These are phyloP conservation scores for Cryphonectria nitschkei DNA, from an alignment of 2,329 filamentous ascomycete genomes.

Conservation along the genomic window DNA sequence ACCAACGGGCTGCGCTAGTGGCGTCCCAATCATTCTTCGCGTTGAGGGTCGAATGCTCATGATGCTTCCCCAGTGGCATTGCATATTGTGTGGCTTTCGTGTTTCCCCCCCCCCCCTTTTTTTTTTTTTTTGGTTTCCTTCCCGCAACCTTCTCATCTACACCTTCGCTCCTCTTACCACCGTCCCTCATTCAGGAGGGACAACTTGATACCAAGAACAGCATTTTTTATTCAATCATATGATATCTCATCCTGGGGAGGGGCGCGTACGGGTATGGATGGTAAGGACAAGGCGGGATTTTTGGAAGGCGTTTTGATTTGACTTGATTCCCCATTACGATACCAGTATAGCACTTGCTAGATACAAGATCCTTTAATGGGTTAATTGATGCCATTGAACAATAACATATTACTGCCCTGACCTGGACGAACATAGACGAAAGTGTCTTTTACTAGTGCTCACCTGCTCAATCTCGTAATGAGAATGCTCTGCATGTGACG, in stretches of 20 bases:
- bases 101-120: not conserved
- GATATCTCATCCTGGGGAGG: constrained; percentile 1
- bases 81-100: not conserved
- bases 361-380: not conserved
- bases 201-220: constrained; percentile 5
- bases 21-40: not conserved
- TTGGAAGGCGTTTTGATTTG: constrained; percentile 17
- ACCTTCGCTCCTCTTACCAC: not conserved
- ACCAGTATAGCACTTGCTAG: constrained; percentile 14
- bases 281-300: not conserved
- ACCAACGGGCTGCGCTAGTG: constrained; percentile 15
- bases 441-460: not conserved
- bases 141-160: not conserved
- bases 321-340: constrained; percentile 18
- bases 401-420: not conserved
- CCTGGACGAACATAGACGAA: not conserved
- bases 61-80: not conserved
- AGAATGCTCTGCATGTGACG: not conserved
- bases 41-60: not conserved
- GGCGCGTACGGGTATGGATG: not conserved
- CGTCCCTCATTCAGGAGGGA: not conserved
- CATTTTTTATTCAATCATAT: not conserved
- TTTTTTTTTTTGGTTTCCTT: not conserved
- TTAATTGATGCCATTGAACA: not conserved
- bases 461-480: not conserved